phyloP scores from a whole-genome alignment of 352 stramenopile species.

The Phytophthora fragariaefolia region DNA sequence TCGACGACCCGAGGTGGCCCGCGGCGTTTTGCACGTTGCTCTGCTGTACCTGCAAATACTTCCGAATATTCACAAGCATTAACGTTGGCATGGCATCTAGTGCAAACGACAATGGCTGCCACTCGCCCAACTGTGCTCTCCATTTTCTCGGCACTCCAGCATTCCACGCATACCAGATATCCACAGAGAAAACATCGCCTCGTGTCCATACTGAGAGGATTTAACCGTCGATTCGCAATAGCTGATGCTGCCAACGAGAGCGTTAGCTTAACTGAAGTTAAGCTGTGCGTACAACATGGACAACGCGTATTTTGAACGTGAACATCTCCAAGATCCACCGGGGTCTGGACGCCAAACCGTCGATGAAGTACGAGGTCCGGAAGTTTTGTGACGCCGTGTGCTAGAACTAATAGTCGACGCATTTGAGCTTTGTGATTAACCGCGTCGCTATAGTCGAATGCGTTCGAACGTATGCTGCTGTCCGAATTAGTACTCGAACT shows the following conservation, averaged over 20 bases:
- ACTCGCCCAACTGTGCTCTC: slow-evolving; percentile 29
- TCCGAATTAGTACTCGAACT: neutral
- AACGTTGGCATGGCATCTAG: slow-evolving; percentile 29
- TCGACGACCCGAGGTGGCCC: slow-evolving; percentile 16
- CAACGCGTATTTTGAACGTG: slow-evolving; percentile 50
- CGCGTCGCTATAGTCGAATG: neutral
- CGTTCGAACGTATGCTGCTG: neutral
- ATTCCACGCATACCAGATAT: slow-evolving; percentile 39
- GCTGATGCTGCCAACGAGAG: slow-evolving; percentile 16
- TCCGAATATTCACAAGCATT: slow-evolving; percentile 38
- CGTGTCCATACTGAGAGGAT: slow-evolving; percentile 13
- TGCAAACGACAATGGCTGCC: slow-evolving; percentile 27
- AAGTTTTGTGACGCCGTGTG: slow-evolving; percentile 30
- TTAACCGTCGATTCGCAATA: slow-evolving; percentile 13
- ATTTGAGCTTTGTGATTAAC: slow-evolving; percentile 12
- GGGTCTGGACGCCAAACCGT: slow-evolving; percentile 53
- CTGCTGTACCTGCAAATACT: slow-evolving; percentile 19
- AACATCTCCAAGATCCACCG: slow-evolving; percentile 43
- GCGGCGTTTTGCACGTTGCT: slow-evolving; percentile 13
- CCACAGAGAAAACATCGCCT: slow-evolving; percentile 38
- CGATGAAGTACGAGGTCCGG: slow-evolving; percentile 49
- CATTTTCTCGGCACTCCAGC: slow-evolving; percentile 31
- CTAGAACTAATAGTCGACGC: slow-evolving; percentile 11
- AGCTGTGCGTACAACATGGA: slow-evolving; percentile 51
- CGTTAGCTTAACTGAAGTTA: slow-evolving; percentile 32